These are phyloP conservation scores for Cucumis melo DNA, from an alignment of 306 rosid species.

Conservation along the genomic window DNA sequence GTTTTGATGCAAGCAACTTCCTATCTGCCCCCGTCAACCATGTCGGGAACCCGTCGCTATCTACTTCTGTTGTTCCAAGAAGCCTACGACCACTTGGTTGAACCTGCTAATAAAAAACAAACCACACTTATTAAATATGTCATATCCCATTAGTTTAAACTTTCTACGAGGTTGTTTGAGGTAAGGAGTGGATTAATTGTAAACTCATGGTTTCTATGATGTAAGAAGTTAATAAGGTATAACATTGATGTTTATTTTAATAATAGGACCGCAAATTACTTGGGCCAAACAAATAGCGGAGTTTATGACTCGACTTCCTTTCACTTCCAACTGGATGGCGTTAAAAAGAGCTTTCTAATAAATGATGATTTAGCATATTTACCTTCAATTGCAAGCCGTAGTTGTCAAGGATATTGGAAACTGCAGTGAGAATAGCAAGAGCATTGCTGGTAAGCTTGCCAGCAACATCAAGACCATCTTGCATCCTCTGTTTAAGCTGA, in stretches of 20 bases:
- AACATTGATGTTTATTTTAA: too few species aligned
- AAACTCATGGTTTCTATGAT: too few species aligned
- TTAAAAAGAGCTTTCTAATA: too few species aligned
- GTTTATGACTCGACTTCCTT: too few species aligned
- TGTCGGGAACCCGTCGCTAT: constrained; percentile 23
- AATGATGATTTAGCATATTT: background rate
- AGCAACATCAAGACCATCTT: background rate
- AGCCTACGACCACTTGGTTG: constrained; percentile 39
- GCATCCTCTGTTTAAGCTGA: constrained; percentile 15
- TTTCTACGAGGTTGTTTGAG: too few species aligned
- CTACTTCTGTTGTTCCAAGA: constrained; percentile 17
- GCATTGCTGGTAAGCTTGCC: constrained; percentile 33
- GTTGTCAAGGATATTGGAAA: constrained; percentile 15
- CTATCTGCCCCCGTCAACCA: constrained; percentile 46
- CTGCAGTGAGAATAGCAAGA: constrained; percentile 27
- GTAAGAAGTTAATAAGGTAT: too few species aligned
- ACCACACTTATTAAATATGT: background rate
- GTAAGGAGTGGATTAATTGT: too few species aligned
- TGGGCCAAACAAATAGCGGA: too few species aligned
- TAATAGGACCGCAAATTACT: too few species aligned
- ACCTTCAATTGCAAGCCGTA: constrained; percentile 22
- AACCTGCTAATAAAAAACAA: background rate
- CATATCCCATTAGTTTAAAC: background rate
- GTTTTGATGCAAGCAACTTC: constrained; percentile 20
- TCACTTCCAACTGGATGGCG: too few species aligned